Base-by-base conservation (phyloP, 2,329 filamentous ascomycete genomes). In the Exophiala alcalophila region DNA sequence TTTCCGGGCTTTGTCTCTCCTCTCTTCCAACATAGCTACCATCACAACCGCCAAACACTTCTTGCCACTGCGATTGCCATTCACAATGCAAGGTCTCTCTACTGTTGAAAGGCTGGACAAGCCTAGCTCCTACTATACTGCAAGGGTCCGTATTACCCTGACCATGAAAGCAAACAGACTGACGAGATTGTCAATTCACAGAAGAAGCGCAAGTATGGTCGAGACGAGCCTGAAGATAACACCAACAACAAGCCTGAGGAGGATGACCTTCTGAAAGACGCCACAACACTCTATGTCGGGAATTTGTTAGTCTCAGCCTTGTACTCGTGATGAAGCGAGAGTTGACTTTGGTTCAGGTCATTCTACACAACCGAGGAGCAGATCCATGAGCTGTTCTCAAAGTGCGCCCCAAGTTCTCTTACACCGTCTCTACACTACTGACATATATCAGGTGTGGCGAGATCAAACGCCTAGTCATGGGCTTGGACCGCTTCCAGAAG, bases 341-440 rank as follows among this genome's bases (percentile, higher is more conserved):
- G 25, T 42, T 47, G 45, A 50, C 41, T 44, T 25, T 40, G 7
- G 23, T 16, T 28, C 56, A 89, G 86, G 40, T 94, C 90, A 27
- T 96, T 96, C 71, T 96, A 95, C 75, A 98, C 92, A 16, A 98
- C 92, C 43, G 92, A 98, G 65, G 92, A 98, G 70, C 92, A 98
- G 65, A 95, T 98, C 47, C 91, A 97, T 67, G 91, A 97, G 68
- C 80, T 96, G 33, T 96, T 96, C 66, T 82, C 84, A 47, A 95
- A 95, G 75, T 91, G 39, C 20, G 42, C n/a, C n/a, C n/a, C n/a
- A n/a, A 20, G 26, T 3, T 18, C 31, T 18, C 40, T 10, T 3
- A 14, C 27, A 14, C 8, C 9, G n/a, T n/a, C 9, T 5, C 9
- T 19, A 4, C 25, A 19, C 23, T 8, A 19, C 37, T 14, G 16